Percentiles rank a stretch among this genome's conserved stretches.
phyloP scores from a whole-genome alignment of 2,329 filamentous ascomycete genomes.

The Hypoxylon sp. region DNA sequence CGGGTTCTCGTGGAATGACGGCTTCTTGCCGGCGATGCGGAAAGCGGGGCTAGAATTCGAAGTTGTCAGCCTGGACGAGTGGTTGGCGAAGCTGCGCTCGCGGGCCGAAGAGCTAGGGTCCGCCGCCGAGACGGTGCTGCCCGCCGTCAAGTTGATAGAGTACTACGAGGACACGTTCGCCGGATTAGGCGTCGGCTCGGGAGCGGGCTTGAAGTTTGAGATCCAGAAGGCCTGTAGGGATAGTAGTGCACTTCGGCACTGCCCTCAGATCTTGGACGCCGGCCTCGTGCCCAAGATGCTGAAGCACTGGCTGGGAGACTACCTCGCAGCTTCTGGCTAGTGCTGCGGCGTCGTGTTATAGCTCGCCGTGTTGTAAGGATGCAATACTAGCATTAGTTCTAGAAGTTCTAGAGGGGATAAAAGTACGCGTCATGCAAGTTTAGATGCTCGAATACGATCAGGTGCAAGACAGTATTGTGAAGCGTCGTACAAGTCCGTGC shows the following conservation, averaged over 20 bases:
- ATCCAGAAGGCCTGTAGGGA: constrained; percentile 33
- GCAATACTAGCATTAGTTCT: neutral
- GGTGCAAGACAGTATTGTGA: no score
- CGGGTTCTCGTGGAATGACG: constrained; percentile 48
- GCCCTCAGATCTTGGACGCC: constrained; percentile 37
- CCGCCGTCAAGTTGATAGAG: constrained; percentile 38
- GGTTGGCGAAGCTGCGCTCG: constrained; percentile 44
- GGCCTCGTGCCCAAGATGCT: constrained; percentile 42
- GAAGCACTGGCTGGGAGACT: constrained; percentile 35
- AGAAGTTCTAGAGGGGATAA: no score
- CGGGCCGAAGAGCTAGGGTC: constrained; percentile 37
- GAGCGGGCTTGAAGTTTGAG: constrained; percentile 30
- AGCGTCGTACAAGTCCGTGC: neutral
- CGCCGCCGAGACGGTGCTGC: constrained; percentile 37
- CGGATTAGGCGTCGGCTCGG: constrained; percentile 14
- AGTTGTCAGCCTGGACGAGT: constrained; percentile 44
- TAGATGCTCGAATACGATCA: no score
- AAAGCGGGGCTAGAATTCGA: constrained; percentile 47
- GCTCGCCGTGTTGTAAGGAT: neutral
- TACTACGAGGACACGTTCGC: constrained; percentile 40
- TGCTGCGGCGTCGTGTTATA: neutral
- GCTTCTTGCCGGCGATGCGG: constrained; percentile 43
- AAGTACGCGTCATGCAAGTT: no score
- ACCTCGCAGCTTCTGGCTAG: neutral
- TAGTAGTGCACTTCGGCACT: constrained; percentile 37